Evolutionary conservation across 1,284 basidiomycete genomes (phyloP).

Genomic region (Pyrrhoderma lamaoense): DNA sequence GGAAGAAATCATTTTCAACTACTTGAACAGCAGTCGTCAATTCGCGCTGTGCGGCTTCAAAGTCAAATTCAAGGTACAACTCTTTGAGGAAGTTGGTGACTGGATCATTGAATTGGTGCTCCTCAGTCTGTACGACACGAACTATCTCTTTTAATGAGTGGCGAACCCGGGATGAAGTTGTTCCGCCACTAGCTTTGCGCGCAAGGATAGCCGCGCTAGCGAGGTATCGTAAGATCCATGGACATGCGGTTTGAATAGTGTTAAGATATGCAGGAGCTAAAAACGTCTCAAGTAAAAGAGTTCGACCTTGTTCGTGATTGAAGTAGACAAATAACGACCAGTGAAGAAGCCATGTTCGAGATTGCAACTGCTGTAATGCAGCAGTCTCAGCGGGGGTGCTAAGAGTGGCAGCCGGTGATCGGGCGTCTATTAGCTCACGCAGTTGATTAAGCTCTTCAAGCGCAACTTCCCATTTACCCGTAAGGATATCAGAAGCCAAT

Average conservation of each 20-base stretch:
- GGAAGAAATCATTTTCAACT: constrained; percentile 90
- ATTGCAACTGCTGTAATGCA: constrained; percentile 79
- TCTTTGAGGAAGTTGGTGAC: constrained; percentile 91
- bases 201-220: constrained; percentile 90
- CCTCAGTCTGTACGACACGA: constrained; percentile 86
- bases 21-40: constrained; percentile 77
- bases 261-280: constrained; percentile 94
- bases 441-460: constrained; percentile 92
- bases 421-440: constrained; percentile 85
- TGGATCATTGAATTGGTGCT: constrained; percentile 93
- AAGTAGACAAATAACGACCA: constrained; percentile 99
- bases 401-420: constrained; percentile 43
- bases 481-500: constrained; percentile 92
- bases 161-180: constrained; percentile 64
- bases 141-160: constrained; percentile 85
- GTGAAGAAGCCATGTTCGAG: constrained; percentile 95
- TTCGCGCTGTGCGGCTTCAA: constrained; percentile 82
- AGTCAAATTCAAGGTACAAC: constrained; percentile 90
- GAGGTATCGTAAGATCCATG: constrained; percentile 94
- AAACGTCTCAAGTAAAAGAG: constrained; percentile 95
- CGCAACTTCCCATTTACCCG: constrained; percentile 91
- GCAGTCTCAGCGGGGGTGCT: constrained; percentile 43
- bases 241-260: constrained; percentile 94
- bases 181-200: constrained; percentile 50
- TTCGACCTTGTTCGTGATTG: constrained; percentile 89